Base-by-base conservation (phyloP, 371 early-diverging fungal species). In the Mucor plumbeus region DNA sequence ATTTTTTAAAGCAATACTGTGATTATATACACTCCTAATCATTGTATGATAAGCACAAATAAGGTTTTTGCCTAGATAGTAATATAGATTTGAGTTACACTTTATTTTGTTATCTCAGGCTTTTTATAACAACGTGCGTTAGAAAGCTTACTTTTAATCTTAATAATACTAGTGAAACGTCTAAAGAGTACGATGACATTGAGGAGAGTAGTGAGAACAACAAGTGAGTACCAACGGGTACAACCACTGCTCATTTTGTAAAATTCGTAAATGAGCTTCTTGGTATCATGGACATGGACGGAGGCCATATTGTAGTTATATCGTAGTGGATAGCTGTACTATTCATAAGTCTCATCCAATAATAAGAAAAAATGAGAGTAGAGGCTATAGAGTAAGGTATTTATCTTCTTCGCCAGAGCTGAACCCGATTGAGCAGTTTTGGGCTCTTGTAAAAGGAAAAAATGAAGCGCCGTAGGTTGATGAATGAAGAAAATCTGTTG, bases 191-290 rank as follows among this genome's bases (percentile, higher is more conserved):
- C 36, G 15, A 48, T 61, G 47, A 15, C 47, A 44, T 44, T 44
- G 47, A 64, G 35, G 36, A 48, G n/a, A 14, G 17, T 53, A 50
- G 6, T 15, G 59, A 50, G 50, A 56, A 43, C 54, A 53, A 63
- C 36, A 63, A n/a, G 54, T 43, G 43, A 64, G 19, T n/a, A 43
- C 9, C 41, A 55, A 56, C 56, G 33, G 64, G 56, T 41, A 64
- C 33, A 56, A 56, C 64, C 40, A 64, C 64, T 56, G 64, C 43
- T 17, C 57, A 65, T 48, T 64, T 64, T 41, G n/a, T 58, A 44
- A 64, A 64, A 31, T 57, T 64, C 43, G 56, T 64, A 39, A 55
- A 56, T 56, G 56, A 40, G 40, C 41, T 64, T 41, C 41, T 63
- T 63, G 19, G 55, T 44, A 58, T 64, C 57, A 64, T 64, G 47